These are phyloP conservation scores for Sergeia podlipaevii DNA, from an alignment of 208 protist genomes.

Conservation along the genomic window DNA sequence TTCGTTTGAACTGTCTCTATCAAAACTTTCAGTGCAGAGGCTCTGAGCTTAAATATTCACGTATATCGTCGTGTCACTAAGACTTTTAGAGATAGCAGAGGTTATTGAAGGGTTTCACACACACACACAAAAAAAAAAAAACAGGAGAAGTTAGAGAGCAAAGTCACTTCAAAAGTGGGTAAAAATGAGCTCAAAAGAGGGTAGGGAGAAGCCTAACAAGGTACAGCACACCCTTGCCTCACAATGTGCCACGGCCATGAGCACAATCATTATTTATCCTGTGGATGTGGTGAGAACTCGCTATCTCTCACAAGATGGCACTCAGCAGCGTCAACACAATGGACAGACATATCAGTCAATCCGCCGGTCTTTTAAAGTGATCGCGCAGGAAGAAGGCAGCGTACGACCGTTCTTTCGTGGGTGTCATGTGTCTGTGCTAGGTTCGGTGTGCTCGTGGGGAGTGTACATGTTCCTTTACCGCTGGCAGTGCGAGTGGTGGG, in stretches of 20 bases:
- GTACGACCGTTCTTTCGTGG: constrained; percentile 60
- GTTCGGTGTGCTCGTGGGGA: constrained; percentile 64
- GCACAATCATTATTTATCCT: constrained; percentile 77
- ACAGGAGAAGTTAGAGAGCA: too few species aligned
- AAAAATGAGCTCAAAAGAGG: too few species aligned
- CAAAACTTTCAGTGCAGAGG: too few species aligned
- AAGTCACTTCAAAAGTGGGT: too few species aligned
- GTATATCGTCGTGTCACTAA: too few species aligned
- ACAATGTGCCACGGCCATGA: constrained; percentile 44
- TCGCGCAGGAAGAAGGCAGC: constrained; percentile 56
- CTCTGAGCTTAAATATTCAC: too few species aligned
- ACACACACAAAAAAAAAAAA: too few species aligned
- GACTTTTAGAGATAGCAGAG: too few species aligned
- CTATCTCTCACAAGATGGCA: constrained; percentile 87
- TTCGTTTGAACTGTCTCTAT: too few species aligned
- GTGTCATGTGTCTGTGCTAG: constrained; percentile 57
- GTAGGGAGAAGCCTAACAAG: constrained; percentile 12
- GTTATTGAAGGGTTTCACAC: too few species aligned
- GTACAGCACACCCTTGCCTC: constrained; percentile 61
- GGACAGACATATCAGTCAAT: constrained; percentile 58
- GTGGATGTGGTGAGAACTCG: constrained; percentile 87
- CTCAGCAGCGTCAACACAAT: constrained; percentile 62
- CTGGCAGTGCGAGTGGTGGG: constrained; percentile 24
- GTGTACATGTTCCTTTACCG: constrained; percentile 90
- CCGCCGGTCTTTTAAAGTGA: constrained; percentile 17